phyloP scores from a whole-genome alignment of 495 filamentous ascomycete genomes.

The Aspergillus mulundensis region DNA sequence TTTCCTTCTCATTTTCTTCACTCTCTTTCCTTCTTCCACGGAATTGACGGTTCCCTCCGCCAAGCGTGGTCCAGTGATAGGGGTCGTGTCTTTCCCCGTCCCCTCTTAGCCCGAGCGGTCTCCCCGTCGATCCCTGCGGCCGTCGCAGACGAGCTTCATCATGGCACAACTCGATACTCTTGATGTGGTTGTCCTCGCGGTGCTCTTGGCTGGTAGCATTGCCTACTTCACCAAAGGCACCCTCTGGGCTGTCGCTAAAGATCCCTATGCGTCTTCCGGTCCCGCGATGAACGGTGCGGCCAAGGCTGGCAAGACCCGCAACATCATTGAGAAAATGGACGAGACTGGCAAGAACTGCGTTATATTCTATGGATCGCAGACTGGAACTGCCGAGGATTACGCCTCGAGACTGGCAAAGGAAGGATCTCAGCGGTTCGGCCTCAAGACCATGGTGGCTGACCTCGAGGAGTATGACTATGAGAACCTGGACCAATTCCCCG shows the following conservation, averaged over 20 bases:
- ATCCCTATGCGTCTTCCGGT: conserved; percentile 76
- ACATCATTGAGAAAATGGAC: conserved; percentile 94
- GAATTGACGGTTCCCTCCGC: not conserved
- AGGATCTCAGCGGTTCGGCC: conserved; percentile 88
- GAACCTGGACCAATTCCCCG: conserved; percentile 82
- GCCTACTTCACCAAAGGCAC: conserved; percentile 98
- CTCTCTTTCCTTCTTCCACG: conserved; percentile 1
- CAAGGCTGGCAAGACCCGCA: conserved; percentile 83
- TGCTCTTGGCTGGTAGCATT: conserved; percentile 77
- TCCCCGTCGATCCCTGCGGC: not conserved
- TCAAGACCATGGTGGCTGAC: conserved; percentile 98
- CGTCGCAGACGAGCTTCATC: conserved; percentile 16
- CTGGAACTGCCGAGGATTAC: conserved; percentile 97
- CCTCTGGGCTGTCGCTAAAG: conserved; percentile 78
- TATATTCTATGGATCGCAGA: conserved; percentile 97
- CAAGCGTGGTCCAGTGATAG: conserved; percentile 8
- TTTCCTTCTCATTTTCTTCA: conserved; percentile 4
- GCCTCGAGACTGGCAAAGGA: conserved; percentile 97
- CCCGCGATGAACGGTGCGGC: conserved; percentile 60
- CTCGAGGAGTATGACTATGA: conserved; percentile 98
- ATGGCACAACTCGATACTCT: conserved; percentile 98
- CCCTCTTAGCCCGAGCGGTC: conserved; percentile 3
- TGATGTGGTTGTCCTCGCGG: conserved; percentile 85
- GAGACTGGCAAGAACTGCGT: conserved; percentile 95
- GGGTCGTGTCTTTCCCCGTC: conserved; percentile 15